Conservation (phyloP, 2,329 filamentous ascomycete genomes). For the Furcasterigmium furcatum region DNA sequence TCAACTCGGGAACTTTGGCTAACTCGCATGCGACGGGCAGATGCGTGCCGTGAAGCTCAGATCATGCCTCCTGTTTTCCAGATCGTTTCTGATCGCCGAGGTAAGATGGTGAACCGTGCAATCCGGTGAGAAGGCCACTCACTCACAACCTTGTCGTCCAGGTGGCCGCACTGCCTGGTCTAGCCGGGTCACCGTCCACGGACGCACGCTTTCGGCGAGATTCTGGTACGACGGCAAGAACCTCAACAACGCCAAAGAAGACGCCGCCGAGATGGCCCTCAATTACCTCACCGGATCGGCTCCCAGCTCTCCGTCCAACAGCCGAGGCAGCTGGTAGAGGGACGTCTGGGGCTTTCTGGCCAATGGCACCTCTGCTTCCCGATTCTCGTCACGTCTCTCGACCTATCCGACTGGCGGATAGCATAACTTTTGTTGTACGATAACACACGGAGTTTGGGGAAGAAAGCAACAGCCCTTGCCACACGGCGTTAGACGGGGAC, state of each 20-base stretch:
- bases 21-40: constrained; percentile 30
- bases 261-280: constrained; percentile 81
- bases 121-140: no score
- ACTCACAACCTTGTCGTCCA: constrained; percentile 34
- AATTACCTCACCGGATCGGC: constrained; percentile 47
- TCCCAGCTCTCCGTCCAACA: constrained; percentile 34
- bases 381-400: no score
- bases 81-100: constrained; percentile 72
- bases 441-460: constrained; percentile 11
- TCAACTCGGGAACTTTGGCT: no score
- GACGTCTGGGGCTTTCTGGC: not conserved
- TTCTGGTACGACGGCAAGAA: constrained; percentile 93
- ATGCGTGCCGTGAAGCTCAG: constrained; percentile 53
- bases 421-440: constrained; percentile 9
- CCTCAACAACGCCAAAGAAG: constrained; percentile 83
- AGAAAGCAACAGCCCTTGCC: constrained; percentile 11
- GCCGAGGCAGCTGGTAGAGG: constrained; percentile 11
- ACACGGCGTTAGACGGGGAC: constrained; percentile 9
- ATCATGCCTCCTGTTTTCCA: constrained; percentile 59
- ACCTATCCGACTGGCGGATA: no score
- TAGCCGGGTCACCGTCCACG: constrained; percentile 70
- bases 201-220: constrained; percentile 63
- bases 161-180: constrained; percentile 92
- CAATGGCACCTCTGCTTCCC: no score
- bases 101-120: constrained; percentile 35